Evolutionary conservation across 2,329 filamentous ascomycete genomes (phyloP).

Genomic region (Colletotrichum destructivum): DNA sequence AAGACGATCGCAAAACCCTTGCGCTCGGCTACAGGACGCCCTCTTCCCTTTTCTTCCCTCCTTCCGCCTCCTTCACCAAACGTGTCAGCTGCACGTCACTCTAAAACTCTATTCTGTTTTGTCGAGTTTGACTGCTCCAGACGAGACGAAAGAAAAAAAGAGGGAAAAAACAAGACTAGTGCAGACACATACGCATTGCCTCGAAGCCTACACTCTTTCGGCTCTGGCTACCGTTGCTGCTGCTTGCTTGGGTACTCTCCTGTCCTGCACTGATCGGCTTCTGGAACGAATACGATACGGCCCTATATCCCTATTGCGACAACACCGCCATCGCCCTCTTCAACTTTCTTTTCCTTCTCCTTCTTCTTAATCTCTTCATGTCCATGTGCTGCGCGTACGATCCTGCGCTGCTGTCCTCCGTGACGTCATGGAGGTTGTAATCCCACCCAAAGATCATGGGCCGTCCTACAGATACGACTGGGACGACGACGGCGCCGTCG

Average conservation of each 20-base stretch:
- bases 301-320: constrained; percentile 23
- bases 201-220: constrained; percentile 34
- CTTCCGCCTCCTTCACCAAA: constrained; percentile 40
- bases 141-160: constrained; percentile 25
- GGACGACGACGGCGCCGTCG: constrained; percentile 42
- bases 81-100: constrained; percentile 42
- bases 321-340: constrained; percentile 14
- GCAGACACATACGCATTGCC: constrained; percentile 1
- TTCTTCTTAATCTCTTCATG: constrained; percentile 33
- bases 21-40: constrained; percentile 34
- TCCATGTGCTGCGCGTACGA: constrained; percentile 28
- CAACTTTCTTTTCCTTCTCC: constrained; percentile 4
- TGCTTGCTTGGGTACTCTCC: neutral
- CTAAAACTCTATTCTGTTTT: constrained; percentile 40
- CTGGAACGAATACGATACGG: constrained; percentile 5
- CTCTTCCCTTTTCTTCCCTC: constrained; percentile 11
- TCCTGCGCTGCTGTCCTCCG: constrained; percentile 34
- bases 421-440: constrained; percentile 43
- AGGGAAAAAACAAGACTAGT: constrained; percentile 8
- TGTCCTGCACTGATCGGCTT: constrained; percentile 14
- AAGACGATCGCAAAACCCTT: constrained; percentile 38
- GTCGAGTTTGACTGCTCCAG: constrained; percentile 21
- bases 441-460: constrained; percentile 42
- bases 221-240: constrained; percentile 14
- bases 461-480: constrained; percentile 43